Conservation (phyloP, 768 basidiomycete species). For the Lentinula boryana region DNA sequence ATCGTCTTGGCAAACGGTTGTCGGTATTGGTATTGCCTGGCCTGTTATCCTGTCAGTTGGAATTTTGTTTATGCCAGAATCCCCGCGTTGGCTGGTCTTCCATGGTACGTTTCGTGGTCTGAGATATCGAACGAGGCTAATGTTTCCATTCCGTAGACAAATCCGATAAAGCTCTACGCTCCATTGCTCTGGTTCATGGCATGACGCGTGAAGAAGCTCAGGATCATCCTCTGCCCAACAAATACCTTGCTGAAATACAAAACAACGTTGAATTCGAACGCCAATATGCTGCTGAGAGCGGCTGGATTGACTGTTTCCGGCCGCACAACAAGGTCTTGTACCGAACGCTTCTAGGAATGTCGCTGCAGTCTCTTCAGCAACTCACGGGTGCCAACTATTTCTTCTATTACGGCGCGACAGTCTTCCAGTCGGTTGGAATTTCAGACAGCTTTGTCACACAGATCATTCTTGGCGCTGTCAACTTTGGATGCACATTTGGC, state of each 20-base stretch:
- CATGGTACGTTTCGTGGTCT: background rate
- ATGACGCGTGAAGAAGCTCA: slow-evolving; percentile 32
- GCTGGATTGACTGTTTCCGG: slow-evolving; percentile 66
- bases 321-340: slow-evolving; percentile 53
- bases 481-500: slow-evolving; percentile 66
- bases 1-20: slow-evolving; percentile 56
- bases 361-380: slow-evolving; percentile 66
- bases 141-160: background rate
- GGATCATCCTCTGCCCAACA: slow-evolving; percentile 33
- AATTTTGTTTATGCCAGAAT: slow-evolving; percentile 68
- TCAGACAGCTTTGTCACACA: slow-evolving; percentile 63
- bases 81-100: slow-evolving; percentile 34
- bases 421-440: slow-evolving; percentile 65
- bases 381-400: slow-evolving; percentile 69
- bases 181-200: slow-evolving; percentile 45
- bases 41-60: slow-evolving; percentile 55
- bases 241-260: slow-evolving; percentile 52
- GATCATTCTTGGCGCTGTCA: slow-evolving; percentile 70
- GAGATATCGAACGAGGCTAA: too few species aligned
- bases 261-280: slow-evolving; percentile 45
- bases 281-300: slow-evolving; percentile 17
- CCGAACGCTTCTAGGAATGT: slow-evolving; percentile 58
- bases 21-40: slow-evolving; percentile 60
- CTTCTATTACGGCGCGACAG: slow-evolving; percentile 50
- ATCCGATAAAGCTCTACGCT: slow-evolving; percentile 39